Base-by-base conservation (phyloP, 2,329 filamentous ascomycete species). In the Calonectria pteridis region DNA sequence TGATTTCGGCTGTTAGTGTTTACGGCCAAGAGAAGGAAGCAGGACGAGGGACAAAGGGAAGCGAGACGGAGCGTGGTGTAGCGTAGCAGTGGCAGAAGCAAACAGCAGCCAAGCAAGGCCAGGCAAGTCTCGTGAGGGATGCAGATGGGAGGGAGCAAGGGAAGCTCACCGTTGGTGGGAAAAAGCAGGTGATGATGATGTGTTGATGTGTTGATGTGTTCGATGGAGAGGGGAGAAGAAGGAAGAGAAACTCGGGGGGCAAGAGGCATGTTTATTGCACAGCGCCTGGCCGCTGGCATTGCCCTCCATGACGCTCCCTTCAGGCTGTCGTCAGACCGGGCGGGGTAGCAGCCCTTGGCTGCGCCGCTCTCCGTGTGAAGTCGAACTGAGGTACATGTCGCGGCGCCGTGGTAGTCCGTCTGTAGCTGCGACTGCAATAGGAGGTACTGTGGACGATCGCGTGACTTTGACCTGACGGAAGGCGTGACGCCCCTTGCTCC, bases 271-370 rank as follows among this genome's bases (percentile, higher is more conserved):
- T 82, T 73, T 83, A 83, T 84, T 82, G 77, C 76, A 73, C 76
- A 77, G 73, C 77, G 74, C 71, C 73, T 78, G 73, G 55, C 73
- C 71, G 40, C 35, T 62, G 68, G 65, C 64, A 63, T 68, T 58
- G 50, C 80, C 78, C 73, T 79, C 35, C 75, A 76, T 75, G 37
- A 64, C 59, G 55, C 33, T 67, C 50, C 65, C 65, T 35, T 62
- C 79, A 78, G 80, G 82, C 81, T 83, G 83, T 84, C 82, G 84
- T 85, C 84, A 85, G 84, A 84, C 81, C 83, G 84, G 84, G 85
- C 85, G 85, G 85, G 85, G 85, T 86, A 86, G 83, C 77, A 77
- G 76, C 72, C 73, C 77, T 73, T 73, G 70, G 67, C 50, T 63
- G 51, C 66, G 75, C 77, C 77, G 78, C 72, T 66, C 69, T 75